Evolutionary conservation across 306 rosid species (phyloP), one percentile per base, ranked within the genome.

Genomic region (Cercis canadensis): DNA sequence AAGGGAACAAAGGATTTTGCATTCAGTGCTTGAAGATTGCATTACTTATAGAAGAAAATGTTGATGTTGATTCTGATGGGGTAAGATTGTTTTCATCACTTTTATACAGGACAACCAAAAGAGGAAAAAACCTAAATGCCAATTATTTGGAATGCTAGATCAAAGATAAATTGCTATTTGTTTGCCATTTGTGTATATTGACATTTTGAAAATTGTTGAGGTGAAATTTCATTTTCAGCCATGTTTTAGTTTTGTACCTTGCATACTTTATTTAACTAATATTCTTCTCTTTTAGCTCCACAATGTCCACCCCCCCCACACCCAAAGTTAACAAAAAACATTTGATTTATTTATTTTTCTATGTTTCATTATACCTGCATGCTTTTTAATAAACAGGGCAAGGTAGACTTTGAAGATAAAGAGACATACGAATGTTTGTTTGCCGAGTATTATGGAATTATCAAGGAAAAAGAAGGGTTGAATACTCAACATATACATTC

Each of bases 41-140:
- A 14, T 24, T 50, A 57, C 85, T 90, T 52, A 65, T 86, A 33
- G 97, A 88, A 80, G 61, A 84, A 40, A 72, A 78, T 56, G 74
- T 72, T 46, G 83, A 77, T 49, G 79, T 14, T 73, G 89, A 82
- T 79, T 81, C 86, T 79, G 92, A 90, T 63, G 95, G 90, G 83
- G 97, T 90, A 84, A 49, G 80, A 32, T 64, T 29, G 50, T 73
- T 75, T 70, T 54, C 58, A 65, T 60, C 64, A 29, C 33, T 16
- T 46, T 52, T 46, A 41, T 62, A 33, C 47, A 43, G 29, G 53
- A 39, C 65, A 70, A 57, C 32, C n/a, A 18, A 33, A 69, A 54
- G 37, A 55, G 39, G 7, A 34, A 0, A 5, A 8, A 15, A 34
- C 2, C 19, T 4, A 15, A 2, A 2, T 51, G 19, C 19, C 5